Evolutionary conservation across 768 basidiomycete genomes (phyloP).

Genomic region (Lactarius hengduanensis): DNA sequence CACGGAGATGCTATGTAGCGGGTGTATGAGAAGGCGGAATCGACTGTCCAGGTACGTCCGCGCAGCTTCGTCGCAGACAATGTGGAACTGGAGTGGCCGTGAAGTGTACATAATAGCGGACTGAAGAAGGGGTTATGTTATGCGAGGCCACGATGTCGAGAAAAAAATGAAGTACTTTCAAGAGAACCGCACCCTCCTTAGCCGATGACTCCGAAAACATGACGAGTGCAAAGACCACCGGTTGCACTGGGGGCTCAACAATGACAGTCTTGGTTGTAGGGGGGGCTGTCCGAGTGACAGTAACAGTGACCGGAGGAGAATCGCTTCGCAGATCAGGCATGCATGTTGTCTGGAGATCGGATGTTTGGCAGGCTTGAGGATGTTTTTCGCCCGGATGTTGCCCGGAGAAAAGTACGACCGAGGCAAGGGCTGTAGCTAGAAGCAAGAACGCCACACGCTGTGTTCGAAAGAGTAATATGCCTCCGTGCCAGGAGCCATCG

Average conservation of each 20-base stretch:
- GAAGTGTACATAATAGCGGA: slow-evolving; percentile 42
- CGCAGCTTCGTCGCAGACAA: slow-evolving; percentile 47
- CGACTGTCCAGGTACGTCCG: slow-evolving; percentile 41
- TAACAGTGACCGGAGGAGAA: neutral
- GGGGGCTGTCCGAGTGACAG: slow-evolving; percentile 12
- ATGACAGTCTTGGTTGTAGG: neutral
- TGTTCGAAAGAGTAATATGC: neutral
- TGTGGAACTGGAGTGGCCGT: slow-evolving; percentile 43
- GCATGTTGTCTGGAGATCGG: neutral
- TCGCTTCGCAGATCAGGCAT: neutral
- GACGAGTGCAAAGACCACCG: slow-evolving; percentile 25
- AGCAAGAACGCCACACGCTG: slow-evolving; percentile 10
- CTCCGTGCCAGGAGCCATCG: neutral
- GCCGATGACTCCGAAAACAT: slow-evolving; percentile 24
- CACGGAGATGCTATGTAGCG: slow-evolving; percentile 39
- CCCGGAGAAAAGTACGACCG: neutral
- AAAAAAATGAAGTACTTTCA: slow-evolving; percentile 18
- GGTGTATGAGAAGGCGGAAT: slow-evolving; percentile 41
- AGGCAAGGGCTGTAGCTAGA: neutral
- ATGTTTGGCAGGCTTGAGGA: neutral
- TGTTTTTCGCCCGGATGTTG: neutral
- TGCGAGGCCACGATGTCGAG: neutral
- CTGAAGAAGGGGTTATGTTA: slow-evolving; percentile 26
- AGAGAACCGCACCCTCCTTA: slow-evolving; percentile 26
- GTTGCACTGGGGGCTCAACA: slow-evolving; percentile 8